Conservation (phyloP, 371 early-diverging fungal species). For the Rhizopus delemar region DNA sequence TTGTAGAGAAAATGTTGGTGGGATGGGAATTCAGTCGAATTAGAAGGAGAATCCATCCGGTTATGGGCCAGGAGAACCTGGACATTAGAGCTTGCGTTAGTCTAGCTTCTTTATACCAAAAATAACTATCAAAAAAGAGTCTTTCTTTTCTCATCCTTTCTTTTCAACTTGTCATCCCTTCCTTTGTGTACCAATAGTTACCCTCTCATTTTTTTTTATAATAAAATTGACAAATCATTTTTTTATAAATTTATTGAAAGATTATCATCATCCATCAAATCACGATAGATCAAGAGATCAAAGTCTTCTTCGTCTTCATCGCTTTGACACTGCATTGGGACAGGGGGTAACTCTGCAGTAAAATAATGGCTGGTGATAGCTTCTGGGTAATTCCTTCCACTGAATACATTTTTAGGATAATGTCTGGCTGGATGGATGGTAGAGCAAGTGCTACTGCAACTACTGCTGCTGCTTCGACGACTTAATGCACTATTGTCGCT, state of each 20-base stretch:
- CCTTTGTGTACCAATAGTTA: not conserved
- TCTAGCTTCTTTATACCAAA: slow-evolving; percentile 36
- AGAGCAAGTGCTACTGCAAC: not conserved
- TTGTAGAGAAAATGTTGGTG: slow-evolving; percentile 60
- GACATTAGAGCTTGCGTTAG: slow-evolving; percentile 81
- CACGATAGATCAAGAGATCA: not conserved
- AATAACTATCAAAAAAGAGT: not conserved
- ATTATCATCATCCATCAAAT: not conserved
- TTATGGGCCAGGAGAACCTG: slow-evolving; percentile 85
- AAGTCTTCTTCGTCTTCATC: slow-evolving; percentile 20
- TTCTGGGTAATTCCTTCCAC: not conserved
- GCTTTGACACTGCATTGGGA: slow-evolving; percentile 11
- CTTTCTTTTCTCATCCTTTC: not conserved
- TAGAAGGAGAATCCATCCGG: slow-evolving; percentile 63
- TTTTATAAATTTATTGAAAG: not conserved
- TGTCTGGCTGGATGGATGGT: not conserved
- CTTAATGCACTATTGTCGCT: slow-evolving; percentile 1
- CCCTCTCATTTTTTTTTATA: not conserved
- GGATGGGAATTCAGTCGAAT: slow-evolving; percentile 74
- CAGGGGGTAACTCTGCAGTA: slow-evolving; percentile 16
- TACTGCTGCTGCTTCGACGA: slow-evolving; percentile 11
- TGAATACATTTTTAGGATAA: not conserved
- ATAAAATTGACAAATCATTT: not conserved
- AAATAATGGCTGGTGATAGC: slow-evolving; percentile 7
- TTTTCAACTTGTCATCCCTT: not conserved